Base-by-base conservation (phyloP, 768 basidiomycete species). In the Pleurotus pulmonarius region DNA sequence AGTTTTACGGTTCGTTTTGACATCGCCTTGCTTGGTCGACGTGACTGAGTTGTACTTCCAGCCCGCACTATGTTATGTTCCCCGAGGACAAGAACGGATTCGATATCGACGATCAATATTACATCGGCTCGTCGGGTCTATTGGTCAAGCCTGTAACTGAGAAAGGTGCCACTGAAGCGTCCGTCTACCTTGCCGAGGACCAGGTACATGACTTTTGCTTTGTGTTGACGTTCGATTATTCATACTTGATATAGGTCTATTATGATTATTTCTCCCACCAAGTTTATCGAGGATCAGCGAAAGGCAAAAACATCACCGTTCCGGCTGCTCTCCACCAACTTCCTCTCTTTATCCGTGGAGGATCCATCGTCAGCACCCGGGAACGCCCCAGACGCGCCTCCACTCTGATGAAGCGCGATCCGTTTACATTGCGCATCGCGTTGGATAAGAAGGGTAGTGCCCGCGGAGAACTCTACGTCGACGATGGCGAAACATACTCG, bases 1-100 rank as follows among this genome's bases (percentile, higher is more conserved):
- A 2, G 81, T 98, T 52, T 69, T 96, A 61, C 81, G 91, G 94
- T 92, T 64, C 57, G 80, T 37, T 52, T 24, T 11, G 37, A 11
- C 13, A 26, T 56, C 7, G 24, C 7, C 24, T 2, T 16, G n/a
- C 52, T 4, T 41, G 20, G 5, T 46, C 8, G 16, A 8, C 45
- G 38, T 9, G 3, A 26, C n/a, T 18, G 15, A 12, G 24, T 55
- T 18, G 16, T 16, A 11, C 40, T 6, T 55, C 16, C 34, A 97
- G 95, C 49, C 97, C 97, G n/a, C 96, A 99, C 69, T 98, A 92
- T 64, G 83, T 94, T 57, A 79, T 89, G 68, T 94, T 96, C 85
- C 97, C 97, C 4, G 80, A 91, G 56, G 95, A 98, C 67, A 76
- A 83, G 57, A 73, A 76, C 46, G 97, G 97, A 4, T 98, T 94